Base-by-base conservation (phyloP, 2,329 filamentous ascomycete species). In the Blumeria graminis region DNA sequence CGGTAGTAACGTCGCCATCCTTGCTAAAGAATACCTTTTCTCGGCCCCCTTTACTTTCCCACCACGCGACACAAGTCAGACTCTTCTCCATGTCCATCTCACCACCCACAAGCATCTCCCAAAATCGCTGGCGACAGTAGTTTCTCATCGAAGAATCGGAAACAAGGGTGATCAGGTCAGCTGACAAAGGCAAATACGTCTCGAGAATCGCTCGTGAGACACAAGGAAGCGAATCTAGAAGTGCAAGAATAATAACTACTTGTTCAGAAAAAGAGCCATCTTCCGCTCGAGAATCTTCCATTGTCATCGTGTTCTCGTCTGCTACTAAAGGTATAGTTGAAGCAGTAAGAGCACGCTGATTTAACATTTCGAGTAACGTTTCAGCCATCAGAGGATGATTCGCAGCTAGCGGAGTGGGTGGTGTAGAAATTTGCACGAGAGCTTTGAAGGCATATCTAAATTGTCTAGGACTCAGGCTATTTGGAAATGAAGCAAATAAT, bases 31-130 rank as follows among this genome's bases (percentile, higher is more conserved):
- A 51, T 13, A 66, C 63, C 16, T 56, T 60, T 16, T 65, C 61
- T 55, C 64, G 61, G 8, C 65, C 64, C 16, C 71, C 70, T 32
- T 76, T 80, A 36, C 60, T 65, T 39, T 72, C 76, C 82, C 82
- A 85, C 82, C 82, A 86, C 4, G 72, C 73, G 46, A 84, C 79
- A 62, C 79, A 82, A 55, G 78, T 71, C 59, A 76, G 73, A 22
- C 80, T 79, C 50, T 81, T 72, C 61, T 83, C 78, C 33, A 83
- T 74, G 68, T 85, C 81, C 79, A 86, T 83, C 65, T 84, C 81
- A 1, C 81, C 81, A 59, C 73, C 74, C 53, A 66, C 65, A 11
- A 86, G 62, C 1, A 78, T 73, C 58, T 83, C 78, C 82, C 82
- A 86, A 62, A 84, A 80, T 55, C 81, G 70, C 58, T 75, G 71